Conservation (phyloP, 2,329 filamentous ascomycete species). For the Sclerotiophoma versabilis region DNA sequence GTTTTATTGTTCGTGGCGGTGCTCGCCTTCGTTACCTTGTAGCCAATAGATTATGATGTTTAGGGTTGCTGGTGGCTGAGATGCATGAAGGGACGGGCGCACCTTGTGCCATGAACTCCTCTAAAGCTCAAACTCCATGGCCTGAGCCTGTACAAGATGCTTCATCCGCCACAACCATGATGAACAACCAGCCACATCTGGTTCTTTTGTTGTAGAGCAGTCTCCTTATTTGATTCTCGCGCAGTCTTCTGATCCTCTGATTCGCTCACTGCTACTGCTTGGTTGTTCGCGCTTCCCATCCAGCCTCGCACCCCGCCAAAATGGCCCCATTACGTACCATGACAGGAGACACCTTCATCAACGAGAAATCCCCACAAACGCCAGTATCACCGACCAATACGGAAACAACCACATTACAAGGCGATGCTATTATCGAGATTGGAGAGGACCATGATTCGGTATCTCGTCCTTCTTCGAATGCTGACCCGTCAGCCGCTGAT, state of each 20-base stretch:
- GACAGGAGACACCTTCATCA: constrained; percentile 42
- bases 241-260: background rate
- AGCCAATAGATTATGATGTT: constrained; percentile 29
- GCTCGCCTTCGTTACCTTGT: constrained; percentile 20
- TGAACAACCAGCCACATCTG: constrained; percentile 16
- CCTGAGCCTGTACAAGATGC: background rate
- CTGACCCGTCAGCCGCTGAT: constrained; percentile 22
- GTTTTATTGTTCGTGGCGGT: constrained; percentile 28
- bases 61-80: constrained; percentile 21
- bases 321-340: constrained; percentile 43
- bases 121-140: background rate
- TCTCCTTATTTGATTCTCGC: background rate
- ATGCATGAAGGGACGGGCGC: constrained; percentile 1
- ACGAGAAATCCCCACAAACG: constrained; percentile 33
- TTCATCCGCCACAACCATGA: constrained; percentile 2
- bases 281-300: background rate
- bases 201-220: background rate
- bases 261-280: background rate
- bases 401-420: constrained; percentile 33
- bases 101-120: background rate
- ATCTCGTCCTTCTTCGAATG: constrained; percentile 19
- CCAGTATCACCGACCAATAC: constrained; percentile 41
- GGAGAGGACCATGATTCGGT: constrained; percentile 27
- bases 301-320: constrained; percentile 12
- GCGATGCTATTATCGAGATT: constrained; percentile 45